These are phyloP conservation scores for Mycosphaerelloides madeirae DNA, from an alignment of 2,329 filamentous ascomycete species.

Conservation along the genomic window DNA sequence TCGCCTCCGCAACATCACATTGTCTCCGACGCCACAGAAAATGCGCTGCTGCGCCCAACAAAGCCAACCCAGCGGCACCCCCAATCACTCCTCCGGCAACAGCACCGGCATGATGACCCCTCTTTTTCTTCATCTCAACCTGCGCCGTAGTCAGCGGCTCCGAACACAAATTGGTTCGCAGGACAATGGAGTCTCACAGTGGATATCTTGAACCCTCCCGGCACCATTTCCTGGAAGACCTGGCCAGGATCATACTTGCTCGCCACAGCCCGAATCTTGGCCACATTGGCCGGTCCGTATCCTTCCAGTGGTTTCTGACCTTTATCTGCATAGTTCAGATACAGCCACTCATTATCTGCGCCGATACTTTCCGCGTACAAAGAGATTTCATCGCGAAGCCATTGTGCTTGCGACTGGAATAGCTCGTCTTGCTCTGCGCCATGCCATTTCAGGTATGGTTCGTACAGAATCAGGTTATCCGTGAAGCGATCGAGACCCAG, in stretches of 20 bases:
- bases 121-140: neutral
- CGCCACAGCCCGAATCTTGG: slow-evolving; percentile 3
- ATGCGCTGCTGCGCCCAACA: no score
- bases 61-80: no score
- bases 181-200: neutral
- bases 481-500: slow-evolving; percentile 35
- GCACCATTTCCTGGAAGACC: slow-evolving; percentile 10
- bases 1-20: no score
- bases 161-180: neutral
- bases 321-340: slow-evolving; percentile 11
- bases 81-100: neutral
- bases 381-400: neutral
- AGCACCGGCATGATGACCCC: neutral
- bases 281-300: slow-evolving; percentile 4
- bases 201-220: slow-evolving; percentile 11
- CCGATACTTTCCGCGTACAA: neutral
- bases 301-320: slow-evolving; percentile 8
- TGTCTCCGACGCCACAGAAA: no score
- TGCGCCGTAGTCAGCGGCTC: neutral
- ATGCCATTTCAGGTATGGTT: slow-evolving; percentile 11
- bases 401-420: neutral
- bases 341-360: slow-evolving; percentile 5
- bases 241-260: slow-evolving; percentile 12
- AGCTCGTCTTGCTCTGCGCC: slow-evolving; percentile 5
- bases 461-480: slow-evolving; percentile 12